Conservation (phyloP, 2,329 filamentous ascomycete genomes). For the Cryphonectria japonica region DNA sequence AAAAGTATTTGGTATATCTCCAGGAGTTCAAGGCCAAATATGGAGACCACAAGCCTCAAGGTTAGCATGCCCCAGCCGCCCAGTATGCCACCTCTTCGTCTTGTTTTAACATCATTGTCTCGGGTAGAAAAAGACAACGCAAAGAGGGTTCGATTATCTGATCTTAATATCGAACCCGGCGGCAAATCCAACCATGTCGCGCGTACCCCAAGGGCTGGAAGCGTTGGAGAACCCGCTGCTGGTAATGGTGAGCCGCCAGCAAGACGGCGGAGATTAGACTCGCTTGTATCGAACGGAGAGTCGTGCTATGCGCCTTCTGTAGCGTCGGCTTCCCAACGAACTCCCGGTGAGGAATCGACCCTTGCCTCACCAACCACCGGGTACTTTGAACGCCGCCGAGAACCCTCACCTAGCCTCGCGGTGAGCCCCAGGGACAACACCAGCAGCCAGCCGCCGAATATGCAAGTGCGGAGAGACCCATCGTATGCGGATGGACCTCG, state of each 20-base stretch:
- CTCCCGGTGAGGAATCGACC: slow-evolving; percentile 46
- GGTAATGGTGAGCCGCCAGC: slow-evolving; percentile 40
- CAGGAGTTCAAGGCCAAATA: slow-evolving; percentile 80
- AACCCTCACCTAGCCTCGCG: slow-evolving; percentile 37
- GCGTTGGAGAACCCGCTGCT: slow-evolving; percentile 15
- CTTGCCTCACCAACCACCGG: slow-evolving; percentile 47
- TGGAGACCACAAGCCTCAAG: slow-evolving; percentile 54
- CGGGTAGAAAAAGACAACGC: slow-evolving; percentile 50
- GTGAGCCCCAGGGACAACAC: slow-evolving; percentile 33
- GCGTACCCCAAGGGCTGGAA: slow-evolving; percentile 41
- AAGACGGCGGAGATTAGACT: slow-evolving; percentile 53
- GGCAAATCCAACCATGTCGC: slow-evolving; percentile 51
- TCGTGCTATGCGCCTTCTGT: slow-evolving; percentile 48
- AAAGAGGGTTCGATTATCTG: slow-evolving; percentile 53
- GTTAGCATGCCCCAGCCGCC: slow-evolving; percentile 42
- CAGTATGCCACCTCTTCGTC: neutral
- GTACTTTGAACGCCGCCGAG: slow-evolving; percentile 42
- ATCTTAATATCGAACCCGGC: slow-evolving; percentile 40
- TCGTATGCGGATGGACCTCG: slow-evolving; percentile 35
- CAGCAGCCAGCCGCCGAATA: slow-evolving; percentile 33
- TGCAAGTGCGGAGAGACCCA: slow-evolving; percentile 31
- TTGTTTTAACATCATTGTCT: slow-evolving; percentile 19
- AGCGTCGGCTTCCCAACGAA: slow-evolving; percentile 41
- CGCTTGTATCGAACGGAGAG: slow-evolving; percentile 50
- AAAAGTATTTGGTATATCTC: slow-evolving; percentile 71